These are phyloP conservation scores for Suillus placidus DNA, from an alignment of 768 basidiomycete genomes.

Conservation along the genomic window DNA sequence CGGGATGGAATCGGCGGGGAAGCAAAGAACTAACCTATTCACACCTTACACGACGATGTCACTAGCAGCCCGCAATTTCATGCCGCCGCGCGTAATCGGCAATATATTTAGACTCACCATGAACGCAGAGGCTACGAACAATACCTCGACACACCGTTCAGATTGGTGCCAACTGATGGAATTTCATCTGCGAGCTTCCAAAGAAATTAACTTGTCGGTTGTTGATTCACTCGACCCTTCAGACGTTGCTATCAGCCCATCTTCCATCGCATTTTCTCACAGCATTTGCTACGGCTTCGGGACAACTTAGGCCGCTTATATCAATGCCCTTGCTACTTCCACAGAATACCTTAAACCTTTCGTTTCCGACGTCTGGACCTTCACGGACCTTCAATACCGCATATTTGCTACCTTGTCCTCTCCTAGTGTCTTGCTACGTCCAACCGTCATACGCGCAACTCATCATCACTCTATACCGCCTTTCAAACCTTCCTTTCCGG, in stretches of 20 bases:
- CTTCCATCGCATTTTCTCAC: constrained; percentile 41
- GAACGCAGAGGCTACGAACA: background rate
- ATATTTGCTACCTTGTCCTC: background rate
- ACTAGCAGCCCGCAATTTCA: background rate
- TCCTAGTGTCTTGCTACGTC: constrained; percentile 17
- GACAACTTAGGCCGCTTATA: constrained; percentile 21
- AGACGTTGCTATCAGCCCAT: constrained; percentile 43
- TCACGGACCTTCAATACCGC: background rate
- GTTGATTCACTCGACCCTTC: constrained; percentile 49
- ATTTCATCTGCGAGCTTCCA: constrained; percentile 41
- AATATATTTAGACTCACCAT: background rate
- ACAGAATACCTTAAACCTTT: constrained; percentile 10
- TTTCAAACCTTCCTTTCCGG: constrained; percentile 41
- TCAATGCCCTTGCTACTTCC: constrained; percentile 29
- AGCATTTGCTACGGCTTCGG: constrained; percentile 27
- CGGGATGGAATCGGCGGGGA: constrained; percentile 25
- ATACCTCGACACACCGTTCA: background rate
- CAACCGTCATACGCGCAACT: constrained; percentile 44
- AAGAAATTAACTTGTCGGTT: constrained; percentile 57
- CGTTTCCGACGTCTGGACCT: constrained; percentile 26
- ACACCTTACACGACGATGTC: background rate
- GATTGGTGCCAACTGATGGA: constrained; percentile 66
- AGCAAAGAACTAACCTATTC: background rate
- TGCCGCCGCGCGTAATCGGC: background rate
- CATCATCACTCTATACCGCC: constrained; percentile 40